Conservation (phyloP, 1,284 basidiomycete species). For the Puccinia polysora region DNA sequence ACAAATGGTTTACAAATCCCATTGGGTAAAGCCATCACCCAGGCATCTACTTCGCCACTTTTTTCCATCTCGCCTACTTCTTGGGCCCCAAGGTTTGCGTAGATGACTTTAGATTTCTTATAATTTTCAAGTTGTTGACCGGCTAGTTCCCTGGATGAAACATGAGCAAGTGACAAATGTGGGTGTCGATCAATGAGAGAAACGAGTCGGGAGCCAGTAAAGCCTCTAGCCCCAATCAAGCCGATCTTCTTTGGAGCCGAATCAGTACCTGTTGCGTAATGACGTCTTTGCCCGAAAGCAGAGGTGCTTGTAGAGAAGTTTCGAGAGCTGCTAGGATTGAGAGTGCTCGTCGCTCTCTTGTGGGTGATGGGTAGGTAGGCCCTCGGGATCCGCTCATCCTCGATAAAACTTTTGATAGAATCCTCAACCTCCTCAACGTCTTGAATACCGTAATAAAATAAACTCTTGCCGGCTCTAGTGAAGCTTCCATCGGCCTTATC, state of each 20-base stretch:
- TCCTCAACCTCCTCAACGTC: slow-evolving; percentile 88
- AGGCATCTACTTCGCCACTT: slow-evolving; percentile 81
- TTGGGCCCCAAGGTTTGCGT: slow-evolving; percentile 69
- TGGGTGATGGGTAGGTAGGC: slow-evolving; percentile 87
- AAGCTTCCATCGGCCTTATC: slow-evolving; percentile 97
- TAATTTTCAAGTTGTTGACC: slow-evolving; percentile 77
- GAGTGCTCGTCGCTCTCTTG: slow-evolving; percentile 64
- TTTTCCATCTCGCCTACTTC: slow-evolving; percentile 83
- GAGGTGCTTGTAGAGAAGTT: slow-evolving; percentile 53
- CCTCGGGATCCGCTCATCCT: slow-evolving; percentile 76
- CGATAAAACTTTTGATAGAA: slow-evolving; percentile 75
- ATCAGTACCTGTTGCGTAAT: slow-evolving; percentile 48
- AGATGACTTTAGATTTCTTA: slow-evolving; percentile 69
- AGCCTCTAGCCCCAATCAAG: slow-evolving; percentile 91
- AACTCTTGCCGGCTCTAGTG: slow-evolving; percentile 78
- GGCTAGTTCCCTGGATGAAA: slow-evolving; percentile 90
- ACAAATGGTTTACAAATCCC: slow-evolving; percentile 96
- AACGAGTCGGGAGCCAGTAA: slow-evolving; percentile 87
- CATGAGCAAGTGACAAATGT: slow-evolving; percentile 79
- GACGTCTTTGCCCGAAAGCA: slow-evolving; percentile 59
- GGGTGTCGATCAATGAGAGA: slow-evolving; percentile 79
- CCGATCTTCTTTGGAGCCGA: slow-evolving; percentile 74
- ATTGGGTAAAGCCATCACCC: slow-evolving; percentile 97
- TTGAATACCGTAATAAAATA: slow-evolving; percentile 97
- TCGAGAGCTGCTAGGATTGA: slow-evolving; percentile 54